Base-by-base conservation (phyloP, 441 rosid genomes). In the Raphanus hybrid region DNA sequence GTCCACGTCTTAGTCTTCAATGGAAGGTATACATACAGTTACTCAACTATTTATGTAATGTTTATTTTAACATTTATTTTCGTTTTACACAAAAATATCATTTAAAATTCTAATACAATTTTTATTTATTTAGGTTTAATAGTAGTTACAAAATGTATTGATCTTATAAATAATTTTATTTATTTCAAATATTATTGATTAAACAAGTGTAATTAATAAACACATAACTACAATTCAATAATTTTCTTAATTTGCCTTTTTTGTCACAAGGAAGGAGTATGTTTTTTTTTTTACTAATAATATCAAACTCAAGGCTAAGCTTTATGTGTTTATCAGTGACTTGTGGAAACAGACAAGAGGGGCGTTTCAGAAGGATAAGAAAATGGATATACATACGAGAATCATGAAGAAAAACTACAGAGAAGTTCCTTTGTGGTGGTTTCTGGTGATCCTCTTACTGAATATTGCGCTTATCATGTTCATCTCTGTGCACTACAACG, bases 21-120 rank as follows among this genome's bases (percentile, higher is more conserved):
- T 61, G 94, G 97, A 84, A 85, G 91, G 97, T 92, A 52, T 52
- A n/a, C n/a, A n/a, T n/a, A n/a, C n/a, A n/a, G n/a, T n/a, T n/a
- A n/a, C n/a, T n/a, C n/a, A n/a, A n/a, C n/a, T n/a, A n/a, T n/a
- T n/a, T n/a, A n/a, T n/a, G n/a, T n/a, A n/a, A n/a, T n/a, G n/a
- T n/a, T n/a, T n/a, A n/a, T n/a, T n/a, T n/a, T n/a, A n/a, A n/a
- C n/a, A n/a, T n/a, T n/a, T n/a, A n/a, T n/a, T n/a, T n/a, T n/a
- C n/a, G n/a, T n/a, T n/a, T n/a, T n/a, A n/a, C n/a, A n/a, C n/a
- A n/a, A n/a, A n/a, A n/a, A n/a, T n/a, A n/a, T n/a, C 20, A 37
- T 11, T 6, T 39, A 39, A 2, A 39, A 39, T 39, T 39, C 3
- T 1, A 2, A 8, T 39, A 39, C 43, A 39, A 39, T 39, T 39